Conservation (phyloP, 176 grass and related monocot species). For the Carex littledalei region DNA sequence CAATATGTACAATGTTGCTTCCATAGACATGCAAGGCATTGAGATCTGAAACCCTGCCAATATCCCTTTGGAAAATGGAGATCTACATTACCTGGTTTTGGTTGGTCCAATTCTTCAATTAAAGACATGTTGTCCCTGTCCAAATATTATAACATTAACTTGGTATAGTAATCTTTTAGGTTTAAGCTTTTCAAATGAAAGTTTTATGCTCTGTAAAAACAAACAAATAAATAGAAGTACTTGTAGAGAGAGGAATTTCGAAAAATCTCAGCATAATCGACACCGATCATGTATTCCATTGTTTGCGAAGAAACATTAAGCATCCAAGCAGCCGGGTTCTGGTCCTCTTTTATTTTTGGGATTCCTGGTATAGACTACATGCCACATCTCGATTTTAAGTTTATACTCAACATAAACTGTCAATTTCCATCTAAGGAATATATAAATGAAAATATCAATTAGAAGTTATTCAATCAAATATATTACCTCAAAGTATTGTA, state of each 20-base stretch:
- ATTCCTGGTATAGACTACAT: slow-evolving; percentile 73
- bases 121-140: slow-evolving; percentile 66
- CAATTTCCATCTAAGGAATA: background rate
- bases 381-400: slow-evolving; percentile 21
- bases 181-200: slow-evolving; percentile 8
- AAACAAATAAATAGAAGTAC: slow-evolving; percentile 27
- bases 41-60: slow-evolving; percentile 51
- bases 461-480: background rate
- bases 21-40: slow-evolving; percentile 78
- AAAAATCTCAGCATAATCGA: slow-evolving; percentile 71
- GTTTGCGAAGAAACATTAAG: slow-evolving; percentile 62
- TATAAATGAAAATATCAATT: no score
- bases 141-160: slow-evolving; percentile 15
- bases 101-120: slow-evolving; percentile 51
- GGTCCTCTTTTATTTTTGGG: slow-evolving; percentile 57
- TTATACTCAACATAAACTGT: background rate
- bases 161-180: background rate
- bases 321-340: slow-evolving; percentile 92
- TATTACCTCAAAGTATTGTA: slow-evolving; percentile 91
- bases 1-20: slow-evolving; percentile 91
- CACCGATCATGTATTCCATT: slow-evolving; percentile 59
- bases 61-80: slow-evolving; percentile 58
- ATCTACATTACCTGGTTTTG: slow-evolving; percentile 39
- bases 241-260: slow-evolving; percentile 55
- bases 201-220: background rate